A percentile compares a stretch with the other conserved stretches of the same genome.
phyloP scores from a whole-genome alignment of 208 protist species.

The Leishmania major region DNA sequence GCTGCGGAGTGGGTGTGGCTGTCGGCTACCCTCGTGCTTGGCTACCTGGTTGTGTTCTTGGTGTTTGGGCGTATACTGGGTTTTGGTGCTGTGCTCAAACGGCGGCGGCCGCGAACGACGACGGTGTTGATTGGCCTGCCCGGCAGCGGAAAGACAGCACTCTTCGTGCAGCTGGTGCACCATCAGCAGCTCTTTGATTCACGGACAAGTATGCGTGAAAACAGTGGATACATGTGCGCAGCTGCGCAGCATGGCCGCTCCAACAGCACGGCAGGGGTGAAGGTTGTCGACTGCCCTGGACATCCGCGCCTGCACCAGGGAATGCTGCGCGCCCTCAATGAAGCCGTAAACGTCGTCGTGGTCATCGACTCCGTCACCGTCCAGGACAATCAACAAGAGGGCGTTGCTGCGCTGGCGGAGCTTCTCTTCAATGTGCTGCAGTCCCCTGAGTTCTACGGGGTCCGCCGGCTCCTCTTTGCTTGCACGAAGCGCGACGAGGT shows the following conservation, averaged over 20 bases:
- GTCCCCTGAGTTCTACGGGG: slow-evolving; percentile 73
- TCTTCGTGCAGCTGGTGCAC: slow-evolving; percentile 68
- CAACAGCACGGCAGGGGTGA: slow-evolving; percentile 3
- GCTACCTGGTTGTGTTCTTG: slow-evolving; percentile 17
- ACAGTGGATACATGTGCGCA: slow-evolving; percentile 30
- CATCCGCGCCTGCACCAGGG: slow-evolving; percentile 70
- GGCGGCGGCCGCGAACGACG: slow-evolving; percentile 23
- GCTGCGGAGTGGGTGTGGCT: slow-evolving; percentile 23
- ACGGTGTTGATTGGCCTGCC: slow-evolving; percentile 69
- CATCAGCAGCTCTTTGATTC: slow-evolving; percentile 23
- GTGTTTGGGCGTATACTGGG: slow-evolving; percentile 20
- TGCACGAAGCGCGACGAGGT: slow-evolving; percentile 86
- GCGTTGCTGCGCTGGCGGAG: slow-evolving; percentile 73
- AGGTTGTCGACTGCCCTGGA: slow-evolving; percentile 77
- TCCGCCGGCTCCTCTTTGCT: slow-evolving; percentile 62
- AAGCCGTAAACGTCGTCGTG: slow-evolving; percentile 64
- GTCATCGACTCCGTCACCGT: slow-evolving; percentile 78
- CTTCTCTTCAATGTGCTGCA: slow-evolving; percentile 60
- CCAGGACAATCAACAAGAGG: slow-evolving; percentile 75
- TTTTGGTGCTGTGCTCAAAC: neutral
- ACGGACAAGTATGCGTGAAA: slow-evolving; percentile 76
- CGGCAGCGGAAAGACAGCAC: slow-evolving; percentile 76
- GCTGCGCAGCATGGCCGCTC: slow-evolving; percentile 1
- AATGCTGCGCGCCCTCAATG: slow-evolving; percentile 47
- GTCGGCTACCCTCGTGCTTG: slow-evolving; percentile 14